These are phyloP conservation scores for Paspalum vaginatum DNA, from an alignment of 176 grass and related monocot species.

Conservation along the genomic window DNA sequence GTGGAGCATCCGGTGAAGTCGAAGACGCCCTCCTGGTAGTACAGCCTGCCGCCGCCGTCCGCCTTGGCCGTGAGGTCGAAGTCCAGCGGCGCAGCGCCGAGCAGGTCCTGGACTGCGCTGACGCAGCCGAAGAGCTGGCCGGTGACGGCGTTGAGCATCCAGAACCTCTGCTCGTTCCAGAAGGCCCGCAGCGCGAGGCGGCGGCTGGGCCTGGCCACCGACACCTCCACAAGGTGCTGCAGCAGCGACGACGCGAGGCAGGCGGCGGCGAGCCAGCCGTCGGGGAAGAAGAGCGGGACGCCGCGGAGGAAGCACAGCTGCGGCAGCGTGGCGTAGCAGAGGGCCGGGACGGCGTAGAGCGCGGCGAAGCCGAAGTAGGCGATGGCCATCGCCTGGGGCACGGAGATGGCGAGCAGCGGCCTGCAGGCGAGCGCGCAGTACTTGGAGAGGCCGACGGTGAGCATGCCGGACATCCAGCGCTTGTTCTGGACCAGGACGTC, in stretches of 20 bases:
- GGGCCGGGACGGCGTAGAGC: conserved; percentile 42
- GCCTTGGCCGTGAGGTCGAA: conserved; percentile 62
- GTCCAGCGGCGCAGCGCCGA: conserved; percentile 27
- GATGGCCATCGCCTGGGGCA: conserved; percentile 51
- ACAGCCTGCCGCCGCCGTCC: conserved; percentile 28
- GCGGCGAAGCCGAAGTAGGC: conserved; percentile 46
- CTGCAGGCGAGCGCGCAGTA: conserved; percentile 49
- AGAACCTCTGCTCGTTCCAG: conserved; percentile 63
- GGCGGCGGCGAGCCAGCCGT: conserved; percentile 33
- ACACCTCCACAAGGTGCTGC: conserved; percentile 55
- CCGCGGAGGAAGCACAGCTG: conserved; percentile 56
- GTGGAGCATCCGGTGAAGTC: conserved; percentile 52
- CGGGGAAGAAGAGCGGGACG: conserved; percentile 40
- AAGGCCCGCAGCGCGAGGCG: conserved; percentile 19
- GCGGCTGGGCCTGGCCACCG: conserved; percentile 5
- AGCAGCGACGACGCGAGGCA: conserved; percentile 39
- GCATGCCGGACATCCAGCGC: conserved; percentile 63
- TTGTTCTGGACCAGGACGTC: conserved; percentile 69
- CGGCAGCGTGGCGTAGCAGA: conserved; percentile 59
- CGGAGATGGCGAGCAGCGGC: conserved; percentile 24
- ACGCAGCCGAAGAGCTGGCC: conserved; percentile 50
- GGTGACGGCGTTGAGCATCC: conserved; percentile 58
- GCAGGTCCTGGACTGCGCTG: conserved; percentile 30
- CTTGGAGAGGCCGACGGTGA: conserved; percentile 54
- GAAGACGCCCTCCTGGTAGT: conserved; percentile 56